Conservation (phyloP, 129 eudicot species). For the carrot (Daucus carota) region DH1_v3.0 NC_030388.2:544501-545000, state of each 20-base stretch:
- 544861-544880: constrained; percentile 42
- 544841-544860: not conserved
- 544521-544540: constrained; percentile 71
- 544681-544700: not conserved
- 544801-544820: not conserved
- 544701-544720: not conserved
- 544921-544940: constrained; percentile 73
- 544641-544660: not conserved
- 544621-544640: not conserved
- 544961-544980: not conserved
- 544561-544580: constrained; percentile 80
- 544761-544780: not conserved
- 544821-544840: not conserved
- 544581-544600: constrained; percentile 88
- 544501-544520: constrained; percentile 5
- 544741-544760: not conserved
- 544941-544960: constrained; percentile 25
- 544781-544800: not conserved
- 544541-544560: constrained; percentile 73
- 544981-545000: not conserved
- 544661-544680: not conserved
- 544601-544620: constrained; percentile 3
- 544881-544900: constrained; percentile 90
- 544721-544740: not conserved
- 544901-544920: constrained; percentile 69